These are phyloP conservation scores for Dipteronia dyeriana DNA, from an alignment of 345 rosid species.

Conservation along the genomic window DNA sequence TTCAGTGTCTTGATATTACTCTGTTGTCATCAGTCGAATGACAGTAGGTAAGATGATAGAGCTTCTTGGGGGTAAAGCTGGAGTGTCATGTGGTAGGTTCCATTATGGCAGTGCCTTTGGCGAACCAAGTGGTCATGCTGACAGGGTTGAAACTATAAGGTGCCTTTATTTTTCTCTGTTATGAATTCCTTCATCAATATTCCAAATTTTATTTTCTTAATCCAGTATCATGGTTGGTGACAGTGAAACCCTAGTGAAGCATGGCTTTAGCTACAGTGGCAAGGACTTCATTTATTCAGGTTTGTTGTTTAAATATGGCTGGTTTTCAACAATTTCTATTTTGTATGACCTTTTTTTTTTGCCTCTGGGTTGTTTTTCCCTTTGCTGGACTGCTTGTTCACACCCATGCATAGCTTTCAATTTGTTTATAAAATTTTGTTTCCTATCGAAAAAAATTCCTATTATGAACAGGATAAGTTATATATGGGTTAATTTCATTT, in stretches of 20 bases:
- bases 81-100: slow-evolving; percentile 79
- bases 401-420: too few species aligned
- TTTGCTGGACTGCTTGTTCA: too few species aligned
- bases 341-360: neutral
- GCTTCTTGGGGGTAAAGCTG: slow-evolving; percentile 96
- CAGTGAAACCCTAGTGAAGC: slow-evolving; percentile 77
- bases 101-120: slow-evolving; percentile 99
- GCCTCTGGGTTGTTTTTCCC: too few species aligned
- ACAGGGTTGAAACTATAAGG: slow-evolving; percentile 85
- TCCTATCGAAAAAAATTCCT: too few species aligned
- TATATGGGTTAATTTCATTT: too few species aligned
- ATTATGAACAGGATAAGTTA: too few species aligned
- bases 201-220: slow-evolving; percentile 6
- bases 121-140: slow-evolving; percentile 93
- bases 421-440: too few species aligned
- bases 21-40: slow-evolving; percentile 74
- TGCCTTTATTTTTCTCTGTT: neutral
- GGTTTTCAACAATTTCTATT: neutral
- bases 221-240: slow-evolving; percentile 19
- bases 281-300: slow-evolving; percentile 96
- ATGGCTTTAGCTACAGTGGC: slow-evolving; percentile 86
- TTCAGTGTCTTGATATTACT: slow-evolving; percentile 13
- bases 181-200: neutral
- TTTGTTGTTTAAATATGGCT: slow-evolving; percentile 20
- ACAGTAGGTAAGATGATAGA: slow-evolving; percentile 99